phyloP scores from a whole-genome alignment of 495 filamentous ascomycete species.

The Articulospora tetracladia region DNA sequence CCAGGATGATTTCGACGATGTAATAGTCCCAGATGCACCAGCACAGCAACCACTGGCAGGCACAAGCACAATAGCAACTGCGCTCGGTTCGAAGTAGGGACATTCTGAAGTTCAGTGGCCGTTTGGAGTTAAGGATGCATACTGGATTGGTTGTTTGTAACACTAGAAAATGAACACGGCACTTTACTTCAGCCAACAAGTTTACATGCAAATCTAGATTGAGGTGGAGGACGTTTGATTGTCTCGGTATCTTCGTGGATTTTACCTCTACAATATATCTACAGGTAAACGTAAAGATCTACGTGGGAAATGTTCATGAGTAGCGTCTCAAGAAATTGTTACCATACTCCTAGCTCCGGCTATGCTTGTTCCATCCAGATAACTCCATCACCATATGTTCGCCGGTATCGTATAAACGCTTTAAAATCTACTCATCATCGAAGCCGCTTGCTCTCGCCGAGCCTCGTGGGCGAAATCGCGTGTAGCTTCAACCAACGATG shows the following conservation, averaged over 20 bases:
- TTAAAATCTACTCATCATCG: slow-evolving; percentile 20
- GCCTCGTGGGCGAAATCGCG: slow-evolving; percentile 23
- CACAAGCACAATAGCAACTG: slow-evolving; percentile 25
- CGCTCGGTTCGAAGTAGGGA: slow-evolving; percentile 12
- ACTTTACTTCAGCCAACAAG: neutral
- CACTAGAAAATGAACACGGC: neutral
- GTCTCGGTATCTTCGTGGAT: neutral
- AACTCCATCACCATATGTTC: slow-evolving; percentile 18
- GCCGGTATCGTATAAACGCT: slow-evolving; percentile 12
- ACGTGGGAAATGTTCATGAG: neutral
- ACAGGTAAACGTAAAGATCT: neutral
- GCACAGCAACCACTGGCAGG: slow-evolving; percentile 35
- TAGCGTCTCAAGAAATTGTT: neutral
- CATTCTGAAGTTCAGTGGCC: neutral
- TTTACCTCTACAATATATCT: slow-evolving; percentile 11
- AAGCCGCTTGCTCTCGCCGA: slow-evolving; percentile 19
- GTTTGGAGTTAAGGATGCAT: neutral
- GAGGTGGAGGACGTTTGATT: neutral
- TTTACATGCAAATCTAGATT: neutral
- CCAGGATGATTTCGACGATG: slow-evolving; percentile 98
- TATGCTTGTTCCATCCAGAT: neutral
- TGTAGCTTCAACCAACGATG: slow-evolving; percentile 4
- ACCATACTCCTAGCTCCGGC: neutral
- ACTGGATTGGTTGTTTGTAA: neutral
- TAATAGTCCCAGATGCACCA: slow-evolving; percentile 74